A percentile compares a stretch with the other conserved stretches of the same genome.
Conservation (phyloP, 768 basidiomycete genomes). For the Pholiota microspora region DNA sequence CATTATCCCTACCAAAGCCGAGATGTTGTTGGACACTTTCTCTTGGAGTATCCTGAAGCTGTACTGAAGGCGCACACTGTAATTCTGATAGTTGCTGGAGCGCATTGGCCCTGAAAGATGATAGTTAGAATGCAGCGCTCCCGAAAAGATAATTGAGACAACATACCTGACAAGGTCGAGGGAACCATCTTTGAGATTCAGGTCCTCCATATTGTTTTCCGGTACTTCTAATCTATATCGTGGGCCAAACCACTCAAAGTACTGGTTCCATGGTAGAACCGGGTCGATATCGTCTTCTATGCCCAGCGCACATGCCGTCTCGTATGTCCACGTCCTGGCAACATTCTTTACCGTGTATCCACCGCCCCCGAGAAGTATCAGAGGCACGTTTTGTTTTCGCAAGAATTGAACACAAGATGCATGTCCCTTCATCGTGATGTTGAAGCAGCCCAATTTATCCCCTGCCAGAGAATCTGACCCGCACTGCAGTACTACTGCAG, state of each 20-base stretch:
- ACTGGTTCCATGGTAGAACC: constrained; percentile 82
- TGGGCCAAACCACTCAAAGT: constrained; percentile 98
- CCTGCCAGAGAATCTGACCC: constrained; percentile 95
- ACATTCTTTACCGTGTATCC: constrained; percentile 98
- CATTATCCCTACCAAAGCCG: constrained; percentile 50
- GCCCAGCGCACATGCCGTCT: constrained; percentile 94
- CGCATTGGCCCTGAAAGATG: constrained; percentile 26
- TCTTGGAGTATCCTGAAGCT: constrained; percentile 79
- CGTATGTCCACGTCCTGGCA: constrained; percentile 92
- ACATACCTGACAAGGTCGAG: constrained; percentile 75
- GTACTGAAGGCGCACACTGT: constrained; percentile 77
- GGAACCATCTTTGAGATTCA: constrained; percentile 79
- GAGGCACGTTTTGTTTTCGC: constrained; percentile 76
- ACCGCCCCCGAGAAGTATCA: constrained; percentile 92
- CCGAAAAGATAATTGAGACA: constrained; percentile 7
- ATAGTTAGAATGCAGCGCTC: not conserved
- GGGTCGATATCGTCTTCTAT: constrained; percentile 74
- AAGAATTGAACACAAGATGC: constrained; percentile 89
- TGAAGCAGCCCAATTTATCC: constrained; percentile 96
- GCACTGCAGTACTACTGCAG: constrained; percentile 89
- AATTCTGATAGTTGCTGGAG: constrained; percentile 43
- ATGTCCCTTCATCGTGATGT: constrained; percentile 94
- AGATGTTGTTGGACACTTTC: constrained; percentile 66
- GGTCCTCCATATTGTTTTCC: constrained; percentile 92
- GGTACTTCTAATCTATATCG: constrained; percentile 90